These are phyloP conservation scores for Boletus reticuloceps DNA, from an alignment of 768 basidiomycete species.

Conservation along the genomic window DNA sequence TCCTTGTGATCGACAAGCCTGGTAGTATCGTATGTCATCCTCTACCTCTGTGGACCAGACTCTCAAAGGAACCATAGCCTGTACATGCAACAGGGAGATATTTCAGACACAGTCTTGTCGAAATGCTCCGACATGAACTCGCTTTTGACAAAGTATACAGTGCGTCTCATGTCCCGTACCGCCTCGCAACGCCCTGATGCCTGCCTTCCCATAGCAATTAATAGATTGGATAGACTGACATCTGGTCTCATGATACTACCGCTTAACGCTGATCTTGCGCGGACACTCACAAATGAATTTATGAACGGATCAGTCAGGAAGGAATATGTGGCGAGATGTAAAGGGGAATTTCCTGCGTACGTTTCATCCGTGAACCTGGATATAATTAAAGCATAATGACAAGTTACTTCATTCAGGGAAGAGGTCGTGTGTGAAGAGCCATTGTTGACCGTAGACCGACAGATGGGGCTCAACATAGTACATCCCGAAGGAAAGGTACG, in stretches of 20 bases:
- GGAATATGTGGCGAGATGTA: slow-evolving; percentile 88
- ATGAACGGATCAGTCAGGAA: slow-evolving; percentile 79
- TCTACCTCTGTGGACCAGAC: background rate
- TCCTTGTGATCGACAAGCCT: slow-evolving; percentile 94
- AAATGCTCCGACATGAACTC: slow-evolving; percentile 82
- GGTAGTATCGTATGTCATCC: slow-evolving; percentile 82
- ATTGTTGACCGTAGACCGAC: slow-evolving; percentile 87
- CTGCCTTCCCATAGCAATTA: slow-evolving; percentile 63
- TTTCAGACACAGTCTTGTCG: slow-evolving; percentile 81
- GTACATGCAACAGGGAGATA: slow-evolving; percentile 93
- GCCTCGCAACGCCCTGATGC: background rate
- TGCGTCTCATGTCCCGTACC: slow-evolving; percentile 39
- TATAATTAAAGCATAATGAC: background rate
- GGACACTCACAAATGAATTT: slow-evolving; percentile 77
- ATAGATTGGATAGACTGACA: slow-evolving; percentile 90
- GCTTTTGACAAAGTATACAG: slow-evolving; percentile 81
- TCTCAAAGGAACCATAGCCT: slow-evolving; percentile 46
- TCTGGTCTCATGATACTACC: slow-evolving; percentile 96
- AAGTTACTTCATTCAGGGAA: slow-evolving; percentile 43
- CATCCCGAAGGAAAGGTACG: slow-evolving; percentile 91
- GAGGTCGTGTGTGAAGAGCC: slow-evolving; percentile 85
- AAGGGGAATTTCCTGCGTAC: slow-evolving; percentile 83
- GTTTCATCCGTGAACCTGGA: slow-evolving; percentile 27
- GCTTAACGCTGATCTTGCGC: slow-evolving; percentile 64
- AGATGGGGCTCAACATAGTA: slow-evolving; percentile 95